Percentiles rank a stretch among this genome's conserved stretches.
Evolutionary conservation across 345 rosid species (phyloP).

Genomic region (Eucalyptus melliodora): DNA sequence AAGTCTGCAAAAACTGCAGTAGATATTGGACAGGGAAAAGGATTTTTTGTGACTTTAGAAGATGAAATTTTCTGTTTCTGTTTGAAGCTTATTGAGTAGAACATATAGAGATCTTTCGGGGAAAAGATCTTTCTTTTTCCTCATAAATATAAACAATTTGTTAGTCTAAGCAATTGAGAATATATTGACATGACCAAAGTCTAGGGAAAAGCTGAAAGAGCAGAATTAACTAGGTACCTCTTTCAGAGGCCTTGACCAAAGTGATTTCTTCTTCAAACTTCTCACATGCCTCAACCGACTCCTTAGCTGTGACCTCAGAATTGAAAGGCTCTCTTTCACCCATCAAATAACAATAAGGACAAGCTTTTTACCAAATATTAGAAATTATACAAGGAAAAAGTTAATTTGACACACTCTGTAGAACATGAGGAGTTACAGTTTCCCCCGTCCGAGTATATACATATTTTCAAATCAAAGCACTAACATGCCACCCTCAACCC

Average conservation of each 20-base stretch:
- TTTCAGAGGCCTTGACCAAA: constrained; percentile 90
- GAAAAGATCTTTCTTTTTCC: background rate
- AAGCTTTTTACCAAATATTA: background rate
- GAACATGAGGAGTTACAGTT: background rate
- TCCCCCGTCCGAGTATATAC: background rate
- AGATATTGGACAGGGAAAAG: background rate
- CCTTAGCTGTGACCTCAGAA: constrained; percentile 78
- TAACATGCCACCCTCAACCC: background rate
- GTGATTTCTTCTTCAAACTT: constrained; percentile 85
- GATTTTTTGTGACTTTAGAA: background rate
- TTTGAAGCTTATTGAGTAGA: background rate
- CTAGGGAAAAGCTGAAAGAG: background rate
- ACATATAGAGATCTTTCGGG: background rate
- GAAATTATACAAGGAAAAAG: background rate
- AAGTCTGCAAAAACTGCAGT: background rate
- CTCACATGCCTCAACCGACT: constrained; percentile 79
- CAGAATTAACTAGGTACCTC: constrained; percentile 41
- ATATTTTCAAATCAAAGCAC: background rate
- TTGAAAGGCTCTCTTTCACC: constrained; percentile 51
- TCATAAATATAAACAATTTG: background rate
- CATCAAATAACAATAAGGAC: background rate
- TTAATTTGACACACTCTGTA: background rate
- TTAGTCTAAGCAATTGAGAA: background rate
- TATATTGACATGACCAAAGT: background rate
- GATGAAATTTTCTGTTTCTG: background rate